A percentile compares a stretch with the other conserved stretches of the same genome.
phyloP scores from a whole-genome alignment of 2,329 filamentous ascomycete species.

The Pseudogymnoascus sp. region DNA sequence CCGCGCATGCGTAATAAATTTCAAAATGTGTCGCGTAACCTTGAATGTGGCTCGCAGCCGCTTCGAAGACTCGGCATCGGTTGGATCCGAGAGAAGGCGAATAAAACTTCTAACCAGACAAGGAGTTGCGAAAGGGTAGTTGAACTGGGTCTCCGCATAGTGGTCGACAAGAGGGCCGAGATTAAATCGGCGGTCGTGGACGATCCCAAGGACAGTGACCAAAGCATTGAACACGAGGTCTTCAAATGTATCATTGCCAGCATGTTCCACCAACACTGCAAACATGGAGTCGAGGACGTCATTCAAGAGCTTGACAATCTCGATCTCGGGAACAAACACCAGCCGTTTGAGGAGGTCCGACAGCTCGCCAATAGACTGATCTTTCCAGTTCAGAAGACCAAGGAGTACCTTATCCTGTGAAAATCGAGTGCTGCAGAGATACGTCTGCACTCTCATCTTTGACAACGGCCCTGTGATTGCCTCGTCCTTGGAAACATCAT shows the following conservation, averaged over 20 bases:
- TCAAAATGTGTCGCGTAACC: conserved; percentile 84
- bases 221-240: conserved; percentile 86
- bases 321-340: conserved; percentile 91
- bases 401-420: conserved; percentile 86
- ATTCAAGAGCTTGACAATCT: conserved; percentile 87
- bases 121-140: conserved; percentile 85
- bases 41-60: conserved; percentile 89
- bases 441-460: conserved; percentile 70
- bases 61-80: conserved; percentile 73
- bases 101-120: conserved; percentile 83
- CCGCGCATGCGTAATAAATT: conserved; percentile 86
- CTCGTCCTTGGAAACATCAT: conserved; percentile 62
- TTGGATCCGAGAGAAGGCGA: conserved; percentile 70
- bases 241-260: conserved; percentile 86
- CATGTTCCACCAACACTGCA: conserved; percentile 79
- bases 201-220: conserved; percentile 83
- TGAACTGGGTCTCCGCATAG: conserved; percentile 81
- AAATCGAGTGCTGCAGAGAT: conserved; percentile 87
- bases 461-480: conserved; percentile 70
- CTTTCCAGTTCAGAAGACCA: conserved; percentile 78
- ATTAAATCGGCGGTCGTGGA: conserved; percentile 90
- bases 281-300: conserved; percentile 90
- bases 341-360: conserved; percentile 69
- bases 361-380: conserved; percentile 62
- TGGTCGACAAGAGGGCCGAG: conserved; percentile 82